Evolutionary conservation across 768 basidiomycete species (phyloP).

Genomic region (Tricholoma saponaceum): DNA sequence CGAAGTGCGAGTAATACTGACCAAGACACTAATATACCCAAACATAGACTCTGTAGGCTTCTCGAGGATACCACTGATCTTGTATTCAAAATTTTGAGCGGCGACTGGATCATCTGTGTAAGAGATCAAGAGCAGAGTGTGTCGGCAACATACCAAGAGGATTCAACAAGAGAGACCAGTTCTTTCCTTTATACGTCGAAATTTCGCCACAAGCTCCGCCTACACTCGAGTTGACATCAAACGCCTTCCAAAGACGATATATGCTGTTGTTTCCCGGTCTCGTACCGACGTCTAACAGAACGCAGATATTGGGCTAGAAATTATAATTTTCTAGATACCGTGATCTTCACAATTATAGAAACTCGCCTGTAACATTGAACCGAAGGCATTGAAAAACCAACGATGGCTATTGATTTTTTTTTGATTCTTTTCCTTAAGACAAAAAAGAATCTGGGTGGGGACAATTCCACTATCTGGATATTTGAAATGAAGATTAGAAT

Average conservation of each 20-base stretch:
- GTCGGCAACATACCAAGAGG: slow-evolving; percentile 59
- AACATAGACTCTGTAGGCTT: slow-evolving; percentile 87
- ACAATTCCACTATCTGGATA: slow-evolving; percentile 92
- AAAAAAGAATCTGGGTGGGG: slow-evolving; percentile 91
- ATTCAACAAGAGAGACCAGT: slow-evolving; percentile 78
- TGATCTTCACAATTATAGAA: background rate
- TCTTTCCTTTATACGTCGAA: slow-evolving; percentile 86
- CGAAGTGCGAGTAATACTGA: slow-evolving; percentile 24
- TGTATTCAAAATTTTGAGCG: slow-evolving; percentile 96
- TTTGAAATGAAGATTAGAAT: slow-evolving; percentile 76
- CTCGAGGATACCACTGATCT: slow-evolving; percentile 86
- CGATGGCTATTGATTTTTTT: slow-evolving; percentile 97
- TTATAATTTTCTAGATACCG: background rate
- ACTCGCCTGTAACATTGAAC: slow-evolving; percentile 70
- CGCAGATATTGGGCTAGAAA: slow-evolving; percentile 80
- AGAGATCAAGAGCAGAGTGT: background rate
- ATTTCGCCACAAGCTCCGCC: slow-evolving; percentile 98
- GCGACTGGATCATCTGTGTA: slow-evolving; percentile 49
- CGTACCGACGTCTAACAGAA: slow-evolving; percentile 92
- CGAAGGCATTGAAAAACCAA: slow-evolving; percentile 98
- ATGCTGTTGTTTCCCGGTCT: slow-evolving; percentile 84
- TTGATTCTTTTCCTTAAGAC: slow-evolving; percentile 90
- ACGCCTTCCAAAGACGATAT: slow-evolving; percentile 94
- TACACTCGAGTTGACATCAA: slow-evolving; percentile 88
- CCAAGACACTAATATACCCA: slow-evolving; percentile 95